Base-by-base conservation (phyloP, 495 filamentous ascomycete genomes). In the Aspergillus avenaceus region DNA sequence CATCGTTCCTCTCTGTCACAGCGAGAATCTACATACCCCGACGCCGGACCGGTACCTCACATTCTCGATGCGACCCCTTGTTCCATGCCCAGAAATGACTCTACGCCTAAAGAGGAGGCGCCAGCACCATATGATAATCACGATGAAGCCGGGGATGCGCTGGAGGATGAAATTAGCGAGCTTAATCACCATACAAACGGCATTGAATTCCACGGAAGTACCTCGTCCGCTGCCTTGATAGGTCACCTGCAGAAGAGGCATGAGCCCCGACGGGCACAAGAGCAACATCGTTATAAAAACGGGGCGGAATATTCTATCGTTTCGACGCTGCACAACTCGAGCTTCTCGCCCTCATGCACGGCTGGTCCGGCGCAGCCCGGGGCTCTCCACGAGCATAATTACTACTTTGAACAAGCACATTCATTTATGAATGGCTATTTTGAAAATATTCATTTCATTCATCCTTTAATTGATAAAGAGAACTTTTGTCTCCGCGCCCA, bases 381-480 rank as follows among this genome's bases (percentile, higher is more conserved):
- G 8, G 49, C 57, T 18, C 53, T 70, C 24, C 61, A 61, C 8
- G 58, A 64, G 13, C 60, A 65, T 4, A 71, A 70, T 24, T 73
- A 67, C 40, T 71, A 73, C 36, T 70, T 73, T 22, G 67, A 70
- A 8, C 63, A 70, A 19, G 70, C 70, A 1, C 66, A 73, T 53
- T 49, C 66, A 1, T 73, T 73, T 27, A 73, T 73, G 58, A 70
- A 65, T 53, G 70, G 67, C 5, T 73, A 73, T 52, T 73, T 73
- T 40, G 66, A 70, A 48, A 70, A 70, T 42, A 65, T 73, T 5
- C 70, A 73, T 37, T 70, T 69, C 41, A 66, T 73, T 25, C 68
- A 73, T 21, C 70, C 70, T 18, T 58, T 73, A 1, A 68, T 73
- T 37, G 68, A 73, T 40, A 73, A 70, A 51, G 68, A 71, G 22